Conservation (phyloP, 2,329 filamentous ascomycete species). For the Epichloe scottii region DNA sequence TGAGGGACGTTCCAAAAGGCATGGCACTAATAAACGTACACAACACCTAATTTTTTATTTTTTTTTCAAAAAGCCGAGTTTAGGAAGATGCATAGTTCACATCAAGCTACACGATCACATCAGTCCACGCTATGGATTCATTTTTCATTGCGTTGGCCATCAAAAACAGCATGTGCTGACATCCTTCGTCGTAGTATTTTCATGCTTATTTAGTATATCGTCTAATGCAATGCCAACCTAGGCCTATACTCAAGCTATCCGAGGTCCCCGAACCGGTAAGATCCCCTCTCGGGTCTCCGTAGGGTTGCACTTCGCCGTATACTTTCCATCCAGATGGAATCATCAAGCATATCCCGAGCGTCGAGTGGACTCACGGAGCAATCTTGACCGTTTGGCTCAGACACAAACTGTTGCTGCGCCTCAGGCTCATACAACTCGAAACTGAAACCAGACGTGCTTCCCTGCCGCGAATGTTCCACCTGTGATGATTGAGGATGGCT, state of each 20-base stretch:
- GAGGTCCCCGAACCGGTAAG: slow-evolving; percentile 19
- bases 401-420: slow-evolving; percentile 14
- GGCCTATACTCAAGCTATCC: slow-evolving; percentile 7
- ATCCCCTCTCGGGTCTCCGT: slow-evolving; percentile 28
- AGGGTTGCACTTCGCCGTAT: slow-evolving; percentile 77
- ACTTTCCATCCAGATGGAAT: slow-evolving; percentile 87
- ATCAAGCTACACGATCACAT: too few species aligned
- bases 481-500: slow-evolving; percentile 38
- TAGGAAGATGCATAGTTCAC: too few species aligned
- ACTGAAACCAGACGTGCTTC: slow-evolving; percentile 43
- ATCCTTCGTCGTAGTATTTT: too few species aligned
- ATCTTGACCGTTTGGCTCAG: slow-evolving; percentile 43
- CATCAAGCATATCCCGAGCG: slow-evolving; percentile 74
- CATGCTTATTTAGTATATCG: too few species aligned
- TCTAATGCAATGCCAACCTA: too few species aligned
- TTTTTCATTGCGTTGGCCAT: too few species aligned
- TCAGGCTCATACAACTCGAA: slow-evolving; percentile 42
- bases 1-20: too few species aligned
- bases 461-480: slow-evolving; percentile 26
- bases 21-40: too few species aligned
- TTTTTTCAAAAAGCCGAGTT: too few species aligned
- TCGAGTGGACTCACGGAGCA: slow-evolving; percentile 64
- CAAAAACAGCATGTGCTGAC: too few species aligned
- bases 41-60: too few species aligned
- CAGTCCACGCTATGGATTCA: too few species aligned